Evolutionary conservation across 768 basidiomycete genomes (phyloP).

Genomic region (Coprinopsis cinerea): DNA sequence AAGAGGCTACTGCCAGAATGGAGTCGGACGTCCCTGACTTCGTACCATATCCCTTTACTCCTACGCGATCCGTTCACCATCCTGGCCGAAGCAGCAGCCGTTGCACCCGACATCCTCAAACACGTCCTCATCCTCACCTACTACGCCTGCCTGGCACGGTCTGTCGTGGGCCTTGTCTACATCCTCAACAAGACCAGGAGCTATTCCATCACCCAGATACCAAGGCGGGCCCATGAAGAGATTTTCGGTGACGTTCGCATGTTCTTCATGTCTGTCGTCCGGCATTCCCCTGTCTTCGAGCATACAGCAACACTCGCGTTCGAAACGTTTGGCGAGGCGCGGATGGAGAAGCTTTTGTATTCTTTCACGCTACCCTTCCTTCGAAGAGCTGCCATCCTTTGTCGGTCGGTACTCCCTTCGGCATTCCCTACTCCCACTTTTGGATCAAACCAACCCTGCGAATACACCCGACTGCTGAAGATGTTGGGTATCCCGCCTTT

Average conservation of each 20-base stretch:
- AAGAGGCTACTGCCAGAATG: constrained; percentile 89
- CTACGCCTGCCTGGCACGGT: constrained; percentile 84
- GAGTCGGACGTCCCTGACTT: constrained; percentile 79
- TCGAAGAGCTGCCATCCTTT: constrained; percentile 80
- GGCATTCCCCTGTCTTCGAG: constrained; percentile 83
- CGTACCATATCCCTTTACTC: constrained; percentile 80
- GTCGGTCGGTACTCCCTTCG: constrained; percentile 64
- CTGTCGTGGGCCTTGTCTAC: constrained; percentile 81
- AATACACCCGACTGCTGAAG: constrained; percentile 73
- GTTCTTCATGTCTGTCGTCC: constrained; percentile 88
- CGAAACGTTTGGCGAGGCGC: constrained; percentile 73
- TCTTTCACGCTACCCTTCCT: constrained; percentile 89
- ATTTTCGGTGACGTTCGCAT: constrained; percentile 82
- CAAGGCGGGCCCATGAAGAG: constrained; percentile 50
- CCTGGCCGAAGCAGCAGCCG: constrained; percentile 84
- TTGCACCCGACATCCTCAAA: constrained; percentile 83
- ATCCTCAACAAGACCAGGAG: constrained; percentile 68
- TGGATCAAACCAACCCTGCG: constrained; percentile 41
- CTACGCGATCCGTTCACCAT: constrained; percentile 87
- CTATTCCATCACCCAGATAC: constrained; percentile 38
- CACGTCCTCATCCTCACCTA: constrained; percentile 87
- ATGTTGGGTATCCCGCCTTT: constrained; percentile 78
- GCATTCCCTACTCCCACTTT: constrained; percentile 51
- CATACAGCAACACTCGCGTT: constrained; percentile 78
- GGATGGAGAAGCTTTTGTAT: constrained; percentile 83